A percentile compares a stretch with the other conserved stretches of the same genome.
Conservation (phyloP, 768 basidiomycete genomes). For the Clitopilus passeckerianus region DNA sequence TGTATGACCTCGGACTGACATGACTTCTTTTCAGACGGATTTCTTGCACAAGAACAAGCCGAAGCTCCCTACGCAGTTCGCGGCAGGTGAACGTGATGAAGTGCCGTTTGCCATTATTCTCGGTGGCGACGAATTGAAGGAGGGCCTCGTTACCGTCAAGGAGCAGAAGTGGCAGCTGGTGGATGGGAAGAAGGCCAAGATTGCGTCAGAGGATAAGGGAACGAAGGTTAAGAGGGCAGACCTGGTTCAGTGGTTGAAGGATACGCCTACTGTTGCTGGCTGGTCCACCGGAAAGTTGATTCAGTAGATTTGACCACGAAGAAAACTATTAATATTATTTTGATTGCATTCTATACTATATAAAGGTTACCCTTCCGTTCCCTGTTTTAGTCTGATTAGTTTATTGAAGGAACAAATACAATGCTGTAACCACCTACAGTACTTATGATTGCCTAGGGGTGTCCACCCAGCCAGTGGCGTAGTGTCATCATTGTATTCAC, state of each 20-base stretch:
- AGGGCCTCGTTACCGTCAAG: conserved; percentile 86
- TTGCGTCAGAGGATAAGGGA: conserved; percentile 58
- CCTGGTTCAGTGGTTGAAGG: conserved; percentile 60
- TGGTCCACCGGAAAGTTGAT: conserved; percentile 30
- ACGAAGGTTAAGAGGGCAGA: conserved; percentile 57
- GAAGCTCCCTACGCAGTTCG: conserved; percentile 82
- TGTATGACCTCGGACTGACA: conserved; percentile 3
- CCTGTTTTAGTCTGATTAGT: too few species aligned
- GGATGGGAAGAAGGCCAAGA: conserved; percentile 69
- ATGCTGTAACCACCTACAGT: too few species aligned
- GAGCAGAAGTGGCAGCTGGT: conserved; percentile 81
- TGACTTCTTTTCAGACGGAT: conserved; percentile 55
- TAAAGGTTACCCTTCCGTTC: neutral
- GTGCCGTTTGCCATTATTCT: conserved; percentile 92
- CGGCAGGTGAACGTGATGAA: conserved; percentile 85
- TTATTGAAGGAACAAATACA: too few species aligned
- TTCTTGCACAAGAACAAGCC: conserved; percentile 93
- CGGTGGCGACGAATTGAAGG: conserved; percentile 80
- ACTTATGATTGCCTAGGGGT: too few species aligned
- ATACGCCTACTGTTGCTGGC: conserved; percentile 37
- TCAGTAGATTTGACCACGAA: neutral
- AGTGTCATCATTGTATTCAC: too few species aligned
- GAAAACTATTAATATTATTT: neutral
- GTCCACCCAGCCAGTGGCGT: too few species aligned
- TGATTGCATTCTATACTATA: neutral